Base-by-base conservation (phyloP, 441 rosid species). In the Rhodomyrtus psidioides region DNA sequence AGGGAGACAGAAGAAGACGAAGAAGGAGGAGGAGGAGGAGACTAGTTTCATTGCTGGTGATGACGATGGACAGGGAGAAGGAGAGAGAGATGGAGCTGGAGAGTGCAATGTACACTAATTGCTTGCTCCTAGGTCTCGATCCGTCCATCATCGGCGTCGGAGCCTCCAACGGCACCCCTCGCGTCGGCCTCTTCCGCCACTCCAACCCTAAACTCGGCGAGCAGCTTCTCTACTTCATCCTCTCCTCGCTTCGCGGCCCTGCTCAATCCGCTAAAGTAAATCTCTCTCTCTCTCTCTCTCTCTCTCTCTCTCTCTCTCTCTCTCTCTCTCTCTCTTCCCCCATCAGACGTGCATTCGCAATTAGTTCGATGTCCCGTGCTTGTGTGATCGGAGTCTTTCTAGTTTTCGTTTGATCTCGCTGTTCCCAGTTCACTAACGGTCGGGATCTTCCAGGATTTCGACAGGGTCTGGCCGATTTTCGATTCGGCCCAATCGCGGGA, bases 131-230 rank as follows among this genome's bases (percentile, higher is more conserved):
- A 88, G 99, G 99, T 83, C 88, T 98, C 93, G 99, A 98, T 96
- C 98, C 99, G 86, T 90, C 89, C 83, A 85, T 95, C 65, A 98
- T 98, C 91, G 99, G 99, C 27, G 92, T 92, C 90, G 97, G 98
- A 90, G 91, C 94, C 55, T 91, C 98, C 92, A 94, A 91, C 88
- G 95, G 91, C 85, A 89, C 94, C 53, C 96, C 98, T 70, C 98
- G 98, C 83, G 98, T 95, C 89, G 99, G 99, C 44, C 93, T 91
- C 30, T 98, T 95, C 93, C 98, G 99, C 60, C 99, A 98, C 94
- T 96, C 99, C n/a, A 98, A 98, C 96, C 99, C 99, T 87, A 98
- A 96, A 90, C 93, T 98, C 84, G 99, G 99, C 82, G 99, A 98
- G 86, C 99, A 98, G 93, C 99, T 98, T 75, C 99, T 98, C 85